These are phyloP conservation scores for Tetradesmus obliquus DNA, from an alignment of 139 green algal genomes.

Conservation along the genomic window DNA sequence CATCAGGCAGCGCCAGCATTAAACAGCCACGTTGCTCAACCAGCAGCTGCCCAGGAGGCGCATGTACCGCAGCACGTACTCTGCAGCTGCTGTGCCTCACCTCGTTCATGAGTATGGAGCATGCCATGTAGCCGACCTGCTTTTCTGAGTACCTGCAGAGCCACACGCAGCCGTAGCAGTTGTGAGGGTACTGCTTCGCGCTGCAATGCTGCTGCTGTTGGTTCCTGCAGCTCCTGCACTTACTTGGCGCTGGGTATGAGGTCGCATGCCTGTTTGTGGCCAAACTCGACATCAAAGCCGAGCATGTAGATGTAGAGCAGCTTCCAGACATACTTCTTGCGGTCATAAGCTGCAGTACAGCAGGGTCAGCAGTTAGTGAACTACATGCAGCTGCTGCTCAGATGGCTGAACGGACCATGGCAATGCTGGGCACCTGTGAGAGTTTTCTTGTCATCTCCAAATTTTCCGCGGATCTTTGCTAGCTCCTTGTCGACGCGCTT, in stretches of 20 bases:
- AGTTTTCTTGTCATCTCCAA: constrained; percentile 83
- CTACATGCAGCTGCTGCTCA: background rate
- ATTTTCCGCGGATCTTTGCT: constrained; percentile 97
- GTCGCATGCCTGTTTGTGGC: constrained; percentile 96
- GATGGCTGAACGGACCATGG: background rate
- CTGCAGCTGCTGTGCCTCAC: constrained; percentile 53
- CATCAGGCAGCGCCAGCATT: background rate
- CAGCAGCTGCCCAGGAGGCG: background rate
- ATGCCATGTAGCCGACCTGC: constrained; percentile 97
- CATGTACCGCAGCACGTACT: background rate
- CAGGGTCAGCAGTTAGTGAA: constrained; percentile 7
- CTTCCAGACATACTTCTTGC: constrained; percentile 99
- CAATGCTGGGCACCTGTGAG: constrained; percentile 55
- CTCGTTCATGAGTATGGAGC: constrained; percentile 92
- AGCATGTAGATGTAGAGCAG: constrained; percentile 99
- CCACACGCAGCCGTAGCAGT: background rate
- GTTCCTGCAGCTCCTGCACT: constrained; percentile 36
- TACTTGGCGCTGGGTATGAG: constrained; percentile 94
- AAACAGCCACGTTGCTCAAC: background rate
- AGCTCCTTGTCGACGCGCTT: constrained; percentile 97
- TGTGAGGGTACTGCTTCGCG: background rate
- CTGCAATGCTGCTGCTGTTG: constrained; percentile 16
- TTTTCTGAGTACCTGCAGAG: constrained; percentile 94
- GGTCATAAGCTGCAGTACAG: constrained; percentile 90
- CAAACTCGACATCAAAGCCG: constrained; percentile 99